Conservation (phyloP, 345 rosid species). For the Linum usitatissimum region DNA sequence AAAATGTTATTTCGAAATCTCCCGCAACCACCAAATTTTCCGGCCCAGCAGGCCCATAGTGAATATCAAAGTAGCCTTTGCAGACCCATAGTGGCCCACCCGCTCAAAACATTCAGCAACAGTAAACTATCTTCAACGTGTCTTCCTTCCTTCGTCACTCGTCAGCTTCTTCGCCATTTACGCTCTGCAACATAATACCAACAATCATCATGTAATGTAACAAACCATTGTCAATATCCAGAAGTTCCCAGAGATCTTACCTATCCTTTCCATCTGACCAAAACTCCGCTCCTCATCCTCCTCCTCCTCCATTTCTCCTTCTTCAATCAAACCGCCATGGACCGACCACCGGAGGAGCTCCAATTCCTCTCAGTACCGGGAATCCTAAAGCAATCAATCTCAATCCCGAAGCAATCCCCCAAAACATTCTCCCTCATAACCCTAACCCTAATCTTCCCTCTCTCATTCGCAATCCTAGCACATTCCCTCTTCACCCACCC, state of each 20-base stretch:
- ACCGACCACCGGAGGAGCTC: constrained; percentile 65
- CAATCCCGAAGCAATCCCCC: constrained; percentile 59
- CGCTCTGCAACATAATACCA: too few relatives aligned
- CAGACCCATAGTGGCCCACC: too few relatives aligned
- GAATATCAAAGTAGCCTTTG: too few relatives aligned
- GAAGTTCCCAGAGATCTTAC: not conserved
- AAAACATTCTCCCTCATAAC: constrained; percentile 59
- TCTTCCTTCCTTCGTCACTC: too few relatives aligned
- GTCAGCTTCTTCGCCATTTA: too few relatives aligned
- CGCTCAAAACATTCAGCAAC: too few relatives aligned
- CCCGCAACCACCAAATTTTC: too few relatives aligned
- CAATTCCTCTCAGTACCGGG: constrained; percentile 49
- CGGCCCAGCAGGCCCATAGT: too few relatives aligned
- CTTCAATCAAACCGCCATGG: constrained; percentile 29
- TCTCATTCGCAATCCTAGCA: constrained; percentile 72
- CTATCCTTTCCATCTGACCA: not conserved
- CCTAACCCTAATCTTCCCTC: constrained; percentile 61
- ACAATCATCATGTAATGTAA: too few relatives aligned
- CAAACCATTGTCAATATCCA: too few relatives aligned
- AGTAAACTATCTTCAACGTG: too few relatives aligned
- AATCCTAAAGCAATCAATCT: constrained; percentile 45
- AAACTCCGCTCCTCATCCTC: not conserved
- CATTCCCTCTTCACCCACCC: constrained; percentile 82
- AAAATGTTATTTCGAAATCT: too few relatives aligned
- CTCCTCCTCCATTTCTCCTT: not conserved